Base-by-base conservation (phyloP, 208 protist species). In the Angomonas desouzai region DNA sequence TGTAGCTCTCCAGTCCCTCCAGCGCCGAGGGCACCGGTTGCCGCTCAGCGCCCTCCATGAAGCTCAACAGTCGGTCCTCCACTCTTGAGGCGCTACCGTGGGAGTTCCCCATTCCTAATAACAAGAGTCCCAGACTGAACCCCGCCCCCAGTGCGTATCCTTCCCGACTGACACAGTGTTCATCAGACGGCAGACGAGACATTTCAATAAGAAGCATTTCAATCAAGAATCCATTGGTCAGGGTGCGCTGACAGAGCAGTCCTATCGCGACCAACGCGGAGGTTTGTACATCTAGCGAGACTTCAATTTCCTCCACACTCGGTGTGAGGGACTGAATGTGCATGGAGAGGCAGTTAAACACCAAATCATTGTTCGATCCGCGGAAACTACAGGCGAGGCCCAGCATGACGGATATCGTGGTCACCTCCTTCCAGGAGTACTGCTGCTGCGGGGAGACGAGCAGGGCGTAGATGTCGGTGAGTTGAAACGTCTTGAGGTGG, bases 331-430 rank as follows among this genome's bases (percentile, higher is more conserved):
- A 88, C 48, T 84, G 85, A 23, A 91, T 74, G 64, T 94, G 89
- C 64, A 94, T 85, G 13, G 89, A 87, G 0, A 94, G 64, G 71
- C 89, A 94, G 70, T 84, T 83, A 58, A 91, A 92, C 23, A 94
- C 83, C 23, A 88, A 64, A 63, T 78, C 77, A 48, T 86, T 91
- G 60, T 72, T 80, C 27, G 85, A 89, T 32, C 85, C 89, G 32
- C 85, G 84, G 63, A 91, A 87, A 72, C 89, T 92, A 79, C 85
- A 94, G 70, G 83, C 88, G 22, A 94, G 75, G 0, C 89, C 89
- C 9, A 94, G 67, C 77, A 94, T 81, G 7, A 94, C 89, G 2
- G 89, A 80, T 66, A 88, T 89, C 0, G 89, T 87, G 10, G 81
- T 87, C 18, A 74, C 70, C 62, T 94, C 89, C 25, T 83, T 83